A percentile compares a stretch with the other conserved stretches of the same genome.
These are phyloP conservation scores for Leucocoprinus birnbaumii DNA, from an alignment of 768 basidiomycete species.

Conservation along the genomic window DNA sequence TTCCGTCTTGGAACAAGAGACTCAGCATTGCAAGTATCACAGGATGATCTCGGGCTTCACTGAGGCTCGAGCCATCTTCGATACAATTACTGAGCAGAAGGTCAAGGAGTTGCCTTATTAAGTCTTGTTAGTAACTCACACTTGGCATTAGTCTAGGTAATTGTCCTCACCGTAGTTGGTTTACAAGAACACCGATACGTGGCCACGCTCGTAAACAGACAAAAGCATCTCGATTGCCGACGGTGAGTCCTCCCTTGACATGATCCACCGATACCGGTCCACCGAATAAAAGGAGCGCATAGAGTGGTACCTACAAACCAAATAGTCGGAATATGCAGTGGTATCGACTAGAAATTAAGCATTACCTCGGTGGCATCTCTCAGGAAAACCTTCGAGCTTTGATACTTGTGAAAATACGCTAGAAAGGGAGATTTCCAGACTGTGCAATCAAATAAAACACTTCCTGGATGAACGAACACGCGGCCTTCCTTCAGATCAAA, in stretches of 20 bases:
- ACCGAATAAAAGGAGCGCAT: slow-evolving; percentile 81
- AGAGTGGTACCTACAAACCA: slow-evolving; percentile 70
- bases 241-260: slow-evolving; percentile 69
- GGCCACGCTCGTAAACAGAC: slow-evolving; percentile 80
- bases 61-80: slow-evolving; percentile 53
- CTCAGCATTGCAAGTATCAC: slow-evolving; percentile 42
- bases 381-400: slow-evolving; percentile 82
- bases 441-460: slow-evolving; percentile 70
- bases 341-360: background rate
- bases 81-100: slow-evolving; percentile 62
- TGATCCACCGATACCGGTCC: slow-evolving; percentile 79
- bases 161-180: slow-evolving; percentile 66
- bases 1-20: slow-evolving; percentile 28
- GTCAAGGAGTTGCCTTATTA: slow-evolving; percentile 63
- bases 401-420: slow-evolving; percentile 79
- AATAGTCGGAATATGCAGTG: background rate
- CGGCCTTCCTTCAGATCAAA: slow-evolving; percentile 65
- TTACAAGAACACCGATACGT: slow-evolving; percentile 87
- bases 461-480: slow-evolving; percentile 83
- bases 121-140: background rate
- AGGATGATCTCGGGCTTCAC: slow-evolving; percentile 46
- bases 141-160: background rate
- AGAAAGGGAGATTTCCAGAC: slow-evolving; percentile 79
- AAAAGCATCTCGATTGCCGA: slow-evolving; percentile 48
- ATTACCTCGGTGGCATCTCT: slow-evolving; percentile 84